phyloP scores from a whole-genome alignment of 805 yeast genomes.

The Myxozyma melibiosi region DNA sequence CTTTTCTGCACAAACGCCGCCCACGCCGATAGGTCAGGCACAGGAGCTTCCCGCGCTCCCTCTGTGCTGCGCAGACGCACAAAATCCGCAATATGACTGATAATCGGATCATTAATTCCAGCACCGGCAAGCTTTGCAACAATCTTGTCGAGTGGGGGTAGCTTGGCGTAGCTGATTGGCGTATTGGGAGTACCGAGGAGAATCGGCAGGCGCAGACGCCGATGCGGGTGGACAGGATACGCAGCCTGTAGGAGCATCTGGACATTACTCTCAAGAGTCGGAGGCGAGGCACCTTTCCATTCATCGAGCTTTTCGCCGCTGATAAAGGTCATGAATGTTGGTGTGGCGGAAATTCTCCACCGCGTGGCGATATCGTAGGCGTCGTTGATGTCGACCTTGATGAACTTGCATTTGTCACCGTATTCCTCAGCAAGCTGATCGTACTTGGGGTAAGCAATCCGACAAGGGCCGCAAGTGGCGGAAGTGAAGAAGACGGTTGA shows the following conservation, averaged over 20 bases:
- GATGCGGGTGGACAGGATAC: conserved; percentile 34
- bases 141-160: conserved; percentile 35
- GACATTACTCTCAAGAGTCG: conserved; percentile 31
- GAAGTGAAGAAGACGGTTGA: conserved; percentile 35
- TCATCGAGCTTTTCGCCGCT: conserved; percentile 32
- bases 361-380: conserved; percentile 28
- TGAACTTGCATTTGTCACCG: conserved; percentile 24
- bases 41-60: conserved; percentile 26
- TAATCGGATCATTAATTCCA: conserved; percentile 4
- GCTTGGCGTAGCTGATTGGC: conserved; percentile 23
- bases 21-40: conserved; percentile 24
- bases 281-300: conserved; percentile 36
- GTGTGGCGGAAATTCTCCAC: conserved; percentile 35
- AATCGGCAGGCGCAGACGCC: conserved; percentile 19
- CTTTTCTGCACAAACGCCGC: conserved; percentile 17
- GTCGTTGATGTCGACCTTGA: conserved; percentile 33
- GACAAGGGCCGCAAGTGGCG: conserved; percentile 35
- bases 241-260: conserved; percentile 26
- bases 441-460: conserved; percentile 33
- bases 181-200: conserved; percentile 20
- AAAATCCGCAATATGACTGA: conserved; percentile 22
- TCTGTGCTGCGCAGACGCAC: conserved; percentile 19
- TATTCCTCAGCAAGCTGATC: conserved; percentile 32
- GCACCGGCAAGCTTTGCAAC: conserved; percentile 5
- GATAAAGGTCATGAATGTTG: conserved; percentile 35